phyloP scores from a whole-genome alignment of 2,329 filamentous ascomycete species.

The Drechslerella coelobrocha region DNA sequence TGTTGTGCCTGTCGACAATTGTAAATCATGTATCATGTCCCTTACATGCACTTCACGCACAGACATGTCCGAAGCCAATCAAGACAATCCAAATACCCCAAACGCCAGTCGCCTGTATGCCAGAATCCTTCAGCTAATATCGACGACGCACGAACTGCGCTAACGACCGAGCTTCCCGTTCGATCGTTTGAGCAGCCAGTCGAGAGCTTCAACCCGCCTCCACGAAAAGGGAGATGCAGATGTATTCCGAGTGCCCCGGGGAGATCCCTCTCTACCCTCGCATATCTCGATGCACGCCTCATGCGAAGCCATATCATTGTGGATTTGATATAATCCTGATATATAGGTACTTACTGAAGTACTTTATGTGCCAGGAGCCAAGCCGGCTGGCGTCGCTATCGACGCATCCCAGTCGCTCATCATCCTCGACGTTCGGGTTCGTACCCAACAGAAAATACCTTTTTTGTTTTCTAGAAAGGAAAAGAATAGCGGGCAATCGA shows the following conservation, averaged over 20 bases:
- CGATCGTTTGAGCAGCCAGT: background rate
- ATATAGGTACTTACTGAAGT: no score
- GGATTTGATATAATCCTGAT: no score
- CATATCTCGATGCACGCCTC: background rate
- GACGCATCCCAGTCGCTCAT: background rate
- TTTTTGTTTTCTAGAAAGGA: conserved; percentile 1
- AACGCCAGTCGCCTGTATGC: background rate
- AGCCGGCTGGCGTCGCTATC: background rate
- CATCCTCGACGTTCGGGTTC: no score
- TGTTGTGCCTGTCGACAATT: background rate
- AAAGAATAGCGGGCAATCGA: background rate
- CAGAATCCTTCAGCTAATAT: conserved; percentile 4
- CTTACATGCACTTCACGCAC: conserved; percentile 29
- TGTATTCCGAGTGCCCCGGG: background rate
- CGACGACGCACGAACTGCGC: background rate
- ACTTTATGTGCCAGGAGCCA: no score
- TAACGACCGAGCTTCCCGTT: background rate
- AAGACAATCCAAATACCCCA: conserved; percentile 1
- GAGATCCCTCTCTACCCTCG: background rate
- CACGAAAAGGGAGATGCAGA: background rate
- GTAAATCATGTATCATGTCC: background rate
- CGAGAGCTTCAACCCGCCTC: background rate
- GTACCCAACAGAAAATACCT: no score
- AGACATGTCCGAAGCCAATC: conserved; percentile 16
- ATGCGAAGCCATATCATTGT: background rate